These are phyloP conservation scores for Saccharomycopsis phalli DNA, from an alignment of 1,139 yeast species.

Conservation along the genomic window DNA sequence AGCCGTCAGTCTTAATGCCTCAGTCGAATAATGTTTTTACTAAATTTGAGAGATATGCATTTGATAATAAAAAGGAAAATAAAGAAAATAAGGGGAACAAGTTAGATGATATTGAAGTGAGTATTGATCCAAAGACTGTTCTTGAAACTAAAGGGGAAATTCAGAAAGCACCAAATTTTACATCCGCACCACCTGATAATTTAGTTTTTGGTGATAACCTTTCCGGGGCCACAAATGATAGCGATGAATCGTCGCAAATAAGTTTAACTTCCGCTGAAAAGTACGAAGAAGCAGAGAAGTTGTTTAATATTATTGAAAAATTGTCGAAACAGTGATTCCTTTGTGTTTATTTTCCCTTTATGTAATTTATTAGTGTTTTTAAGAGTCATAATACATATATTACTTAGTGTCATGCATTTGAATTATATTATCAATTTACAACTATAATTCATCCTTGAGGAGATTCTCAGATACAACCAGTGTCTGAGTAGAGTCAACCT, in stretches of 20 bases:
- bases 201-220: too few species aligned
- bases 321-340: conserved; percentile 7
- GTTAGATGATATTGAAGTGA: conserved; percentile 3
- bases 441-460: too few species aligned
- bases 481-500: too few species aligned
- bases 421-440: too few species aligned
- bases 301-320: conserved; percentile 12
- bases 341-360: too few species aligned
- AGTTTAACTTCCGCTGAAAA: conserved; percentile 13
- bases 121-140: conserved; percentile 4
- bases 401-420: too few species aligned
- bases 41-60: conserved; percentile 5
- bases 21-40: not conserved
- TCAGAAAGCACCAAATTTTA: not conserved
- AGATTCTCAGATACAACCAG: too few species aligned
- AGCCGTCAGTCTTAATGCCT: too few species aligned
- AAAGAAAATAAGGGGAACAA: not conserved
- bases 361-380: too few species aligned
- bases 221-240: too few species aligned
- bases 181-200: too few species aligned
- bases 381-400: too few species aligned
- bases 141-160: not conserved
- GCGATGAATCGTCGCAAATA: conserved; percentile 1
- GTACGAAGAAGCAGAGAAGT: conserved; percentile 14
- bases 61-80: not conserved